Evolutionary conservation across 1,139 yeast genomes (phyloP).

Genomic region (Taphrina pruni): DNA sequence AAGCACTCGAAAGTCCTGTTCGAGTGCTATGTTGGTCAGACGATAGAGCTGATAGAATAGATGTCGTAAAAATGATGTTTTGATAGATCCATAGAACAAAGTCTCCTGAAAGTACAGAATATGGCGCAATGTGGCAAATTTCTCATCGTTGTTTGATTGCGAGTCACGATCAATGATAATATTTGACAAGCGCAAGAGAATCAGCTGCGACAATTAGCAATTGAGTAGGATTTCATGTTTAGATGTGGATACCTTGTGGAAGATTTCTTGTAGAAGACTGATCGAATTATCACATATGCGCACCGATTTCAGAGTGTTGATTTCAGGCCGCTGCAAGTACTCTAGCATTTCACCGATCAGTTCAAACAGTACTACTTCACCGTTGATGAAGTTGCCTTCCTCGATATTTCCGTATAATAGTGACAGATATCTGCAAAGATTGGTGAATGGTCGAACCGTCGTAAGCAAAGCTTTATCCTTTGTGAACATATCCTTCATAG

Average conservation of each 20-base stretch:
- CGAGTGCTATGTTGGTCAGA: slow-evolving; percentile 35
- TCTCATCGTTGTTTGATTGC: too few species aligned
- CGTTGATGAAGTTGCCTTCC: slow-evolving; percentile 46
- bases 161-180: not conserved
- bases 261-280: not conserved
- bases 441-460: slow-evolving; percentile 44
- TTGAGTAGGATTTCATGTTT: not conserved
- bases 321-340: slow-evolving; percentile 44
- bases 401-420: slow-evolving; percentile 44
- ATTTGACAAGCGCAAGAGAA: slow-evolving; percentile 28
- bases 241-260: slow-evolving; percentile 12
- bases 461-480: slow-evolving; percentile 41
- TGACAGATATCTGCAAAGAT: slow-evolving; percentile 43
- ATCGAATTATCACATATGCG: slow-evolving; percentile 16
- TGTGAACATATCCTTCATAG: slow-evolving; percentile 42
- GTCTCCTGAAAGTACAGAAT: slow-evolving; percentile 46
- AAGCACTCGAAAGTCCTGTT: slow-evolving; percentile 41
- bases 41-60: slow-evolving; percentile 45
- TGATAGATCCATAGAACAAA: slow-evolving; percentile 44
- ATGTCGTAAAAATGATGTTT: slow-evolving; percentile 42
- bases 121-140: slow-evolving; percentile 42
- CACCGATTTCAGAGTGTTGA: slow-evolving; percentile 32
- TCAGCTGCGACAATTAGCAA: slow-evolving; percentile 6
- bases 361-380: slow-evolving; percentile 46
- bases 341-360: slow-evolving; percentile 45